Conservation (phyloP, 225 moss, liverwort and hornwort genomes). For the Polytrichum commune region DNA sequence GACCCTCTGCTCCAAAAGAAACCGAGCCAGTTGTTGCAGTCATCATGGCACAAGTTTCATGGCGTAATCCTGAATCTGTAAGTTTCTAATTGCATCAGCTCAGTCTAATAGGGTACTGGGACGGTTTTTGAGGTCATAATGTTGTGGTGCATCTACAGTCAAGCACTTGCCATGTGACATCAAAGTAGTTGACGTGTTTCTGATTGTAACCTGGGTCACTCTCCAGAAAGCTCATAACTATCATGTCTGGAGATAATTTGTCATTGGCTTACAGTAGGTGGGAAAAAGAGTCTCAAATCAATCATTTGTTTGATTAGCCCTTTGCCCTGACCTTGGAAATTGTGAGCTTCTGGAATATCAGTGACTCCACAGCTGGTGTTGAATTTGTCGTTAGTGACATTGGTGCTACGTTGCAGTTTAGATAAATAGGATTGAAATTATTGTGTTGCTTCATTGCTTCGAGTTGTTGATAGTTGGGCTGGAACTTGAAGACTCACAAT, state of each 20-base stretch:
- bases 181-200: too few species aligned
- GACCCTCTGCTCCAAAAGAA: constrained; percentile 46
- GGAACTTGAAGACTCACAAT: neutral
- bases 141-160: too few species aligned
- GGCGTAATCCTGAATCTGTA: constrained; percentile 75
- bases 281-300: too few species aligned
- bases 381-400: neutral
- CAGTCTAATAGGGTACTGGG: neutral
- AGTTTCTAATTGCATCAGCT: constrained; percentile 27
- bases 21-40: constrained; percentile 47
- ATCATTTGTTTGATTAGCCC: too few species aligned
- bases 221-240: too few species aligned
- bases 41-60: constrained; percentile 62
- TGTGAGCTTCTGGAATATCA: neutral
- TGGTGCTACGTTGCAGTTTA: neutral
- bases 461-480: neutral
- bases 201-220: too few species aligned
- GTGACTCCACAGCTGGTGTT: neutral
- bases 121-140: neutral
- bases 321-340: too few species aligned
- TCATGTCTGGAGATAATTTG: too few species aligned
- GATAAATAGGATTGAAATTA: neutral
- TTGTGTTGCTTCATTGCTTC: neutral
- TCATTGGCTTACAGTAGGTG: too few species aligned
- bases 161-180: too few species aligned